A percentile compares a stretch with the other conserved stretches of the same genome.
These are phyloP conservation scores for Cornus kousa DNA, from an alignment of 148 eudicot genomes.

Conservation along the genomic window DNA sequence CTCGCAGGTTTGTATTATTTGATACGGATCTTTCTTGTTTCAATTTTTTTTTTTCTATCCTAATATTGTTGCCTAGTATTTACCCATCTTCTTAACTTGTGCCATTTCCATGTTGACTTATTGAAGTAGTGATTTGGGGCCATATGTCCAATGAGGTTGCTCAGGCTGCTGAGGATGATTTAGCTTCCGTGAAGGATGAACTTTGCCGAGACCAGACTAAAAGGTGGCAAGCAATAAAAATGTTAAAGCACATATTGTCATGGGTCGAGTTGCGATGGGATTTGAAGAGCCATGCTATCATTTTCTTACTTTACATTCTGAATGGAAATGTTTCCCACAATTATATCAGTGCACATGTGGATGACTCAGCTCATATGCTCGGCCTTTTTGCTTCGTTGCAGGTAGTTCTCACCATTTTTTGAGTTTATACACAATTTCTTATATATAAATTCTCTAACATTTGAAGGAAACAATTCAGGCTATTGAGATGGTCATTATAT, in stretches of 20 bases:
- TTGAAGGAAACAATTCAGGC: constrained; percentile 55
- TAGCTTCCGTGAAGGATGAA: constrained; percentile 46
- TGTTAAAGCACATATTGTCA: constrained; percentile 51
- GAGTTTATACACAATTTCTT: neutral
- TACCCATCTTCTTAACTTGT: neutral
- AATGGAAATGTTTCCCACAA: constrained; percentile 37
- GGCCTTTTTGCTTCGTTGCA: constrained; percentile 61
- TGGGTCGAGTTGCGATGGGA: constrained; percentile 58
- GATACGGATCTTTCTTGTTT: constrained; percentile 9
- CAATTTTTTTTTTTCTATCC: neutral
- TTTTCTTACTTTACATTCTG: constrained; percentile 59
- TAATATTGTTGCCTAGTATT: neutral
- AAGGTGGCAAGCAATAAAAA: constrained; percentile 81
- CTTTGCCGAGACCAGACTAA: constrained; percentile 49
- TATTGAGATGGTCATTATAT: constrained; percentile 62
- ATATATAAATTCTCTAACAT: constrained; percentile 18
- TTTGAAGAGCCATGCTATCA: constrained; percentile 58
- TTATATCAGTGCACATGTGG: constrained; percentile 31
- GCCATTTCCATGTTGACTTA: constrained; percentile 7
- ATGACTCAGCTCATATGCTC: constrained; percentile 40
- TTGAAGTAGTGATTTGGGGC: constrained; percentile 77
- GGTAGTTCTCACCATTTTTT: constrained; percentile 38
- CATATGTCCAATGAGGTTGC: constrained; percentile 53
- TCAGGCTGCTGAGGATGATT: constrained; percentile 56
- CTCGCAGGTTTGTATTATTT: constrained; percentile 61